Base-by-base conservation (phyloP, 1,284 basidiomycete species). In the Xerocomus nothofagi region DNA sequence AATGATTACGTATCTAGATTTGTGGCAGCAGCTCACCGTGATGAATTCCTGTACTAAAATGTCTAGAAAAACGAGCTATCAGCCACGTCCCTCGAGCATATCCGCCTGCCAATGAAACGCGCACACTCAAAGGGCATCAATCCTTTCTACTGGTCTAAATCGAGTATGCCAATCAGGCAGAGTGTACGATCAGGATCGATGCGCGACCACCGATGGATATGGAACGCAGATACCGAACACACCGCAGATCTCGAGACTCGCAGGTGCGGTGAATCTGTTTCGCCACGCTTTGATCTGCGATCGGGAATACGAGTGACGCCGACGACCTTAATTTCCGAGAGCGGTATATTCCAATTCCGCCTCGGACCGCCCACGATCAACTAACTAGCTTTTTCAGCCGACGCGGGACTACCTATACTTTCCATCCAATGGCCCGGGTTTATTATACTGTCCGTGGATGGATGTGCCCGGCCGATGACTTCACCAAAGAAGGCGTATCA, bases 11-110 rank as follows among this genome's bases (percentile, higher is more conserved):
- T 6, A 29, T 12, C 24, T 46, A 39, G 39, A 11, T 38, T 6
- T 33, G 47, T 15, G 6, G 26, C 24, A 33, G 8, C 6, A 38
- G n/a, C n/a, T n/a, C 32, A 23, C 50, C 29, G 2, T 52, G 41
- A 21, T 45, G 49, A 27, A 40, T 52, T 14, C 42, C 42, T 15
- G 49, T 41, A 51, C 50, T 30, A 34, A 34, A 33, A 33, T 31
- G 3, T 26, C 36, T 2, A 33, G 15, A 27, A 21, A 26, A 31
- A 17, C 18, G 7, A 39, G 0, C 32, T 15, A 29, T 4, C 15
- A 4, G 17, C 18, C 17, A 27, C 23, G 23, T 5, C 4, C 38
- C 27, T 26, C 10, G 2, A 10, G 20, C 27, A 14, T 38, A 17
- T 29, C 36, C 21, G 14, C 24, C 12, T 46, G 29, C 18, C 7